Evolutionary conservation across 2,329 filamentous ascomycete species (phyloP), one percentile per base, ranked within the genome.

Genomic region (Clonostachys sp.): DNA sequence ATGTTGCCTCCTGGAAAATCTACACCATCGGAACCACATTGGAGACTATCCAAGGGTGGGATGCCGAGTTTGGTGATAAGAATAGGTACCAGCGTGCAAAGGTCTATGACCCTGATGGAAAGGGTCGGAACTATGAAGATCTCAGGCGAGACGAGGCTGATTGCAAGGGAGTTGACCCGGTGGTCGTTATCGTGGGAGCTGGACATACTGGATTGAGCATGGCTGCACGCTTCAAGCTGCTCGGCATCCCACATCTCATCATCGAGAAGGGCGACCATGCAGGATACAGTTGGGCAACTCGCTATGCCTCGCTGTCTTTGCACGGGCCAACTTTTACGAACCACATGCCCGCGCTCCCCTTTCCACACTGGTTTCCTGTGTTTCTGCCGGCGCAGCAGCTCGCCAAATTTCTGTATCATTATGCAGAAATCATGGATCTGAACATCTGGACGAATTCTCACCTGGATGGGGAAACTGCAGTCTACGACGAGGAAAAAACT

Each of bases 301-400:
- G 81, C 17, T 84, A 84, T 52, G 73, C 69, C 47, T 68, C 73
- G 45, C 70, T 75, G 7, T 70, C 85, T 0, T 73, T 84, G 1
- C 83, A 87, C 57, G 82, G 86, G 53, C 81, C 83, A 0, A 75
- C 85, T 14, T 83, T 72, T 69, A 74, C 69, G 50, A 74, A 77
- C 45, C 73, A 79, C 56, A 64, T 84, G 62, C 79, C 83, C 0
- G 86, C 84, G 57, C 56, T 86, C 5, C 35, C 69, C 0, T 86
- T 85, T 53, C 82, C 82, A 0, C 59, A 73, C 1, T 73, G 70
- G 51, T 86, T 82, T 81, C 82, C 83, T 1, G 61, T 84, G 17
- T 87, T 84, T 61, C 86, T 82, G 0, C 83, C 83, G 5, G 84
- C 84, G 53, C 81, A 86, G 60, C 86, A 86, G 55, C 67, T 85